A percentile compares a stretch with the other conserved stretches of the same genome.
phyloP scores from a whole-genome alignment of 139 green algal genomes.

The Coccomyxa sp. region DNA sequence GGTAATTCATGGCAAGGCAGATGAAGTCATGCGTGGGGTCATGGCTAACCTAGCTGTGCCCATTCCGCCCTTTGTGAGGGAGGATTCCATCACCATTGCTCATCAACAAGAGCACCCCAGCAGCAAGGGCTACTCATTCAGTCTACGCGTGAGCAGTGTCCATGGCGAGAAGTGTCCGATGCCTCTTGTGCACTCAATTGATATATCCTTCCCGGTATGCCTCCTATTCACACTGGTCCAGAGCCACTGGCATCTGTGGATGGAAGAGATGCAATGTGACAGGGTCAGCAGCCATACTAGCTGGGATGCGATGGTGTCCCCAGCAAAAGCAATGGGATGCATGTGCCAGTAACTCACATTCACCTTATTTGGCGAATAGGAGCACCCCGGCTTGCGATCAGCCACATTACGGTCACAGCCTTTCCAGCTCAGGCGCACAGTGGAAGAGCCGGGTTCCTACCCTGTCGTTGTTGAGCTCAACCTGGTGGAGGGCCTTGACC shows the following conservation, averaged over 20 bases:
- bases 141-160: constrained; percentile 28
- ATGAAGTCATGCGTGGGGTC: constrained; percentile 14
- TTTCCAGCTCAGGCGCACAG: not conserved
- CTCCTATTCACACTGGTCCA: too few relatives aligned
- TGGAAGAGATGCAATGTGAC: too few relatives aligned
- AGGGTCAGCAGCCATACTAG: too few relatives aligned
- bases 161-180: constrained; percentile 45
- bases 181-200: constrained; percentile 44
- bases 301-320: too few relatives aligned
- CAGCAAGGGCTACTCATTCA: constrained; percentile 9
- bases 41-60: constrained; percentile 1
- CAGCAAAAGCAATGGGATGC: too few relatives aligned
- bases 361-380: too few relatives aligned
- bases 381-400: not conserved
- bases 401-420: constrained; percentile 2
- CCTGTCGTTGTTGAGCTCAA: not conserved
- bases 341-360: too few relatives aligned
- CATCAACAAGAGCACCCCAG: not conserved
- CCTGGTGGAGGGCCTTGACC: not conserved
- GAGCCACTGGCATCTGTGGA: too few relatives aligned
- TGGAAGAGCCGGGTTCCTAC: not conserved
- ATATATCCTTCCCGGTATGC: constrained; percentile 9
- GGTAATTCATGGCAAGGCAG: constrained; percentile 9
- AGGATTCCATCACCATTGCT: not conserved
- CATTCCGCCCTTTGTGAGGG: constrained; percentile 5